Evolutionary conservation across 768 basidiomycete genomes (phyloP).

Genomic region (Crepidotus variabilis): DNA sequence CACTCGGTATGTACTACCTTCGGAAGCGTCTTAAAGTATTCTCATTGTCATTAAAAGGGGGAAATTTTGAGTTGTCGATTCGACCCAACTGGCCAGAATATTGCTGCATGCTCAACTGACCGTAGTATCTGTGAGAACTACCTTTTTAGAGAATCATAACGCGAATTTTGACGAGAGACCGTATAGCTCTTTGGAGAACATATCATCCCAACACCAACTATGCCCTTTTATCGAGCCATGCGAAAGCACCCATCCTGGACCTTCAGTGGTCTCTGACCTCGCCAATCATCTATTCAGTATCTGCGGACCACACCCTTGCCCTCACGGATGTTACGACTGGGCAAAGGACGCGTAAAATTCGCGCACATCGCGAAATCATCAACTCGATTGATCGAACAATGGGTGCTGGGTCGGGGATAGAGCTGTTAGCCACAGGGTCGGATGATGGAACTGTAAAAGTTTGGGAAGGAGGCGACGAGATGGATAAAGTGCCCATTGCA

Average conservation of each 20-base stretch:
- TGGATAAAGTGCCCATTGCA: slow-evolving; percentile 66
- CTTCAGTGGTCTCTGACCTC: slow-evolving; percentile 84
- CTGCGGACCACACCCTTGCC: slow-evolving; percentile 82
- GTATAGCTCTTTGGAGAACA: slow-evolving; percentile 81
- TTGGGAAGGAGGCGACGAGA: slow-evolving; percentile 87
- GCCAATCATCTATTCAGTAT: slow-evolving; percentile 73
- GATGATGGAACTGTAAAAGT: slow-evolving; percentile 91
- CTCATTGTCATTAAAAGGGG: slow-evolving; percentile 5
- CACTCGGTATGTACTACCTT: slow-evolving; percentile 61
- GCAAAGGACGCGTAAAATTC: slow-evolving; percentile 72
- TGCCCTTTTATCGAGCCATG: slow-evolving; percentile 73
- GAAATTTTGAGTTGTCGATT: slow-evolving; percentile 93
- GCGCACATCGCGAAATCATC: slow-evolving; percentile 89
- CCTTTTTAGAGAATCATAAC: neutral
- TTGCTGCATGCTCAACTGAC: slow-evolving; percentile 91
- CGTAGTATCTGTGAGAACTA: slow-evolving; percentile 76
- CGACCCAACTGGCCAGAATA: slow-evolving; percentile 89
- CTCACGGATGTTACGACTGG: slow-evolving; percentile 83
- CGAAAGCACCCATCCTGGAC: slow-evolving; percentile 91
- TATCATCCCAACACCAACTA: slow-evolving; percentile 94
- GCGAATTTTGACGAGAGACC: neutral
- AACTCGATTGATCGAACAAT: slow-evolving; percentile 86
- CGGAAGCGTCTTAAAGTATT: neutral
- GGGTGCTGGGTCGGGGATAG: slow-evolving; percentile 78
- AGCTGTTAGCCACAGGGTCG: slow-evolving; percentile 82